Evolutionary conservation across 768 basidiomycete species (phyloP).

Genomic region (Peribolospora baueri): DNA sequence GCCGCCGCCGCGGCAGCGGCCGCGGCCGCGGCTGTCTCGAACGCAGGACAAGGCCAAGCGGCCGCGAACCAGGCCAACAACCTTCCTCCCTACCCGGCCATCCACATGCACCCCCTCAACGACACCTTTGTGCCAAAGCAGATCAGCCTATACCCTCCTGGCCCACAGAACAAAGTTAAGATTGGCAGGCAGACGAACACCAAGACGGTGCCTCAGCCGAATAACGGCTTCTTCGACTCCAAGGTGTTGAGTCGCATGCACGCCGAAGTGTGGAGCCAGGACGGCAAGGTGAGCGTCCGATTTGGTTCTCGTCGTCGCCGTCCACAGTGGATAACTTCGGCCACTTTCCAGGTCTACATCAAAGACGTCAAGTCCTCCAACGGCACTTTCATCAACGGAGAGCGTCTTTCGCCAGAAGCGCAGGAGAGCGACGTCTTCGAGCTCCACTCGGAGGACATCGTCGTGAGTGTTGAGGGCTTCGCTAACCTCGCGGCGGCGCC

Average conservation of each 20-base stretch:
- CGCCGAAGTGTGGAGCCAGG: conserved; percentile 92
- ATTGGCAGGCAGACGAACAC: conserved; percentile 90
- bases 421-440: conserved; percentile 79
- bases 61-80: too few species aligned
- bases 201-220: conserved; percentile 69
- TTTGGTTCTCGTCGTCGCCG: background rate
- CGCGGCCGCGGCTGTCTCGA: too few species aligned
- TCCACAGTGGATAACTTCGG: background rate
- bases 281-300: conserved; percentile 38
- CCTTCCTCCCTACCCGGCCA: conserved; percentile 19
- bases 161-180: conserved; percentile 30
- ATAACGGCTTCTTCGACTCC: conserved; percentile 91
- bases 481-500: background rate
- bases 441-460: conserved; percentile 81
- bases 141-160: conserved; percentile 40
- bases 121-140: conserved; percentile 88
- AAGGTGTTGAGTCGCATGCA: conserved; percentile 85
- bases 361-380: conserved; percentile 96
- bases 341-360: conserved; percentile 52
- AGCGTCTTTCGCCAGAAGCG: conserved; percentile 68
- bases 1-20: too few species aligned
- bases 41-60: too few species aligned
- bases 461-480: conserved; percentile 33
- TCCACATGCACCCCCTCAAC: conserved; percentile 63
- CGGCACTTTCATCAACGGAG: conserved; percentile 93